Evolutionary conservation across 2,329 filamentous ascomycete genomes (phyloP).

Genomic region (Tolypocladium sp.): DNA sequence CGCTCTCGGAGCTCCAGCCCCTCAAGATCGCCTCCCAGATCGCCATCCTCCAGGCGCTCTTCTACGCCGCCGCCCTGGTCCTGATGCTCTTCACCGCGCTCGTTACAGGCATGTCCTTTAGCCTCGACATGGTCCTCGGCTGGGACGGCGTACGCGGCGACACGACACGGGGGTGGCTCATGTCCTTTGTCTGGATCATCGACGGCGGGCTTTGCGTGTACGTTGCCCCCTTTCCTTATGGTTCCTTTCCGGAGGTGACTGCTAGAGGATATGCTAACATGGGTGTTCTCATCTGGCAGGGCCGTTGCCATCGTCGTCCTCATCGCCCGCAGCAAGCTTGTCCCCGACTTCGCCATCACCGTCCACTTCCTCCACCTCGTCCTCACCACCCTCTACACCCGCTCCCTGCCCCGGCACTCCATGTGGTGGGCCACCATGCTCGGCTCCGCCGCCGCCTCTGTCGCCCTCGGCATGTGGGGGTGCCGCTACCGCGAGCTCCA

Average conservation of each 20-base stretch:
- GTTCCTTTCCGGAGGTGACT: conserved; percentile 1
- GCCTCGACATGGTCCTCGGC: conserved; percentile 44
- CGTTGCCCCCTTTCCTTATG: conserved; percentile 10
- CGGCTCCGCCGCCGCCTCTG: conserved; percentile 32
- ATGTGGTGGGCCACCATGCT: conserved; percentile 75
- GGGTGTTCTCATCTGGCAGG: conserved; percentile 33
- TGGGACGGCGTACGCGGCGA: conserved; percentile 52
- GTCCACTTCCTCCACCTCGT: conserved; percentile 77
- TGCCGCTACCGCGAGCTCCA: conserved; percentile 84
- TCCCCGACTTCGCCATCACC: conserved; percentile 89
- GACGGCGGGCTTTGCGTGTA: conserved; percentile 45
- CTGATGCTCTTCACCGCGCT: conserved; percentile 50
- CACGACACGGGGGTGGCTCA: conserved; percentile 52
- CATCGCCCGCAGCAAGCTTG: conserved; percentile 82
- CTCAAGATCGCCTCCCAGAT: conserved; percentile 52
- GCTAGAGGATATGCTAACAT: not conserved
- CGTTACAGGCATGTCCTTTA: conserved; percentile 47
- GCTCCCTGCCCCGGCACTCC: conserved; percentile 62
- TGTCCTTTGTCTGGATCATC: conserved; percentile 48
- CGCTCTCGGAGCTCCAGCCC: conserved; percentile 51
- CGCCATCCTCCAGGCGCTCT: conserved; percentile 44
- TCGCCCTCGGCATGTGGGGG: conserved; percentile 72
- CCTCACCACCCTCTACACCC: conserved; percentile 69
- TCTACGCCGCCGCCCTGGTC: conserved; percentile 41
- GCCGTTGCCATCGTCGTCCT: conserved; percentile 75